phyloP scores from a whole-genome alignment of 306 rosid genomes.

The Canavalia ensiformis region DNA sequence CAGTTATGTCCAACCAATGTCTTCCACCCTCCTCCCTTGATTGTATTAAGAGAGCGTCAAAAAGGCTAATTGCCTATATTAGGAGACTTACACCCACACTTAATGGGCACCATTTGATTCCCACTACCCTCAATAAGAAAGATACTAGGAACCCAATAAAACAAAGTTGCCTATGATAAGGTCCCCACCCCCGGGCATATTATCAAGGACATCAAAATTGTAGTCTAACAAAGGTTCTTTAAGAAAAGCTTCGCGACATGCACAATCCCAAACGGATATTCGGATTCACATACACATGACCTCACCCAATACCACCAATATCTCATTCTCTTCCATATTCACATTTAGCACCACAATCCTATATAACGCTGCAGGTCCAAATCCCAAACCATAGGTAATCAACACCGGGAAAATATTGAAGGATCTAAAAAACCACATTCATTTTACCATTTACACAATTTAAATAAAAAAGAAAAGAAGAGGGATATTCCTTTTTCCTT shows the following conservation, averaged over 20 bases:
- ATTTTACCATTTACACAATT: constrained; percentile 49
- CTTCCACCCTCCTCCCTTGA: not conserved
- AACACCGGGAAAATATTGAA: not conserved
- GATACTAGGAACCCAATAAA: constrained; percentile 56
- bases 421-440: constrained; percentile 56
- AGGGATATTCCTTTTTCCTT: constrained; percentile 37
- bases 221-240: constrained; percentile 38
- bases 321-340: not conserved
- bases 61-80: constrained; percentile 28
- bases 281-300: constrained; percentile 47
- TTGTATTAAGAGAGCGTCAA: not conserved
- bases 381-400: not conserved
- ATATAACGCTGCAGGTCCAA: not conserved
- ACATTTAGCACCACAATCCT: not conserved
- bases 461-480: not conserved
- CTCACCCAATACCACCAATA: not conserved
- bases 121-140: constrained; percentile 65
- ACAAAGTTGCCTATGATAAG: constrained; percentile 50
- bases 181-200: constrained; percentile 53
- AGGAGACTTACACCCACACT: constrained; percentile 20
- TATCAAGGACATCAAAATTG: constrained; percentile 40
- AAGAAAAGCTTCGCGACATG: constrained; percentile 40
- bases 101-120: constrained; percentile 56
- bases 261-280: constrained; percentile 51
- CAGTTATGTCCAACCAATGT: constrained; percentile 19